phyloP scores from a whole-genome alignment of 1,139 yeast species.

The Blastobotrys capitulatus region DNA sequence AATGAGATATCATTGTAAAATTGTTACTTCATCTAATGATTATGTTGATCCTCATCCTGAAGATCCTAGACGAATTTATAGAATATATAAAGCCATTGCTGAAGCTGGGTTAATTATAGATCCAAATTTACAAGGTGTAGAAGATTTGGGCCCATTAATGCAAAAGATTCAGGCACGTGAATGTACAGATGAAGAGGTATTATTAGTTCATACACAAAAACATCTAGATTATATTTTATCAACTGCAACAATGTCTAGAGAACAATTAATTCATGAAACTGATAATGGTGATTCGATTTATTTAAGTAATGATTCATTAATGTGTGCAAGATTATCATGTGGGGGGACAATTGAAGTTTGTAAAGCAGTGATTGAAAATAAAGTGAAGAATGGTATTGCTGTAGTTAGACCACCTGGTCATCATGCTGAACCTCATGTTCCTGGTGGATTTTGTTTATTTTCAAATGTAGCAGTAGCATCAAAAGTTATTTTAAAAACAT shows the following conservation, averaged over 20 bases:
- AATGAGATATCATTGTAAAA: constrained; percentile 95
- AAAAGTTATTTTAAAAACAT: constrained; percentile 68
- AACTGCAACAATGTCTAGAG: constrained; percentile 75
- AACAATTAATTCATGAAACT: constrained; percentile 72
- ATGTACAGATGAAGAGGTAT: constrained; percentile 79
- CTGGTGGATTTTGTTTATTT: constrained; percentile 95
- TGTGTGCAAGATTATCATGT: constrained; percentile 87
- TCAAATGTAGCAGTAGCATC: constrained; percentile 98
- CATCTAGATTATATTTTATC: constrained; percentile 73
- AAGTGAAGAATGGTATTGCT: constrained; percentile 87
- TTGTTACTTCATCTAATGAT: constrained; percentile 85
- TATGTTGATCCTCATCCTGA: constrained; percentile 99
- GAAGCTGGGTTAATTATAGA: constrained; percentile 89
- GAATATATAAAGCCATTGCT: constrained; percentile 87
- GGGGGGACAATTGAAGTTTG: constrained; percentile 98
- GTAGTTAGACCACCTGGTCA: constrained; percentile 99
- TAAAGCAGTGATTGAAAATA: constrained; percentile 88
- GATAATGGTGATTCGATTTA: constrained; percentile 93
- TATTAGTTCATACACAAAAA: constrained; percentile 76
- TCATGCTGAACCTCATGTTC: constrained; percentile 96
- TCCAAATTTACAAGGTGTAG: constrained; percentile 71
- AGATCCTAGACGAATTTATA: constrained; percentile 92
- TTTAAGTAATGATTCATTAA: constrained; percentile 82
- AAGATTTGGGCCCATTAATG: constrained; percentile 85
- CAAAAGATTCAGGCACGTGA: constrained; percentile 84